A percentile compares a stretch with the other conserved stretches of the same genome.
Evolutionary conservation across 768 basidiomycete genomes (phyloP).

Genomic region (Leccinum imitatum): DNA sequence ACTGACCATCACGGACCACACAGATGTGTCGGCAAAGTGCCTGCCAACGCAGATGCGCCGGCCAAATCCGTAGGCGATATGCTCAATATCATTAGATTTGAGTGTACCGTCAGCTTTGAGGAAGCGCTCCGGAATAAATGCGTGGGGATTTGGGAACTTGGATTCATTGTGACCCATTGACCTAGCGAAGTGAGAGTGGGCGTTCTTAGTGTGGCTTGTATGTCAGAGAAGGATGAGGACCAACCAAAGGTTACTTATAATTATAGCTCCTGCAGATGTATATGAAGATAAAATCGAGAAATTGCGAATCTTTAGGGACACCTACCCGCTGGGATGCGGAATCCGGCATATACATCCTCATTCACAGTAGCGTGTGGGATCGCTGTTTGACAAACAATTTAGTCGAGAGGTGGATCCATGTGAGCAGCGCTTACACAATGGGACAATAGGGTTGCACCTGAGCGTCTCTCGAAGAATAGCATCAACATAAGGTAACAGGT

Average conservation of each 20-base stretch:
- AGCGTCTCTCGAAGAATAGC: constrained; percentile 21
- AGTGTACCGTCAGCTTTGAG: constrained; percentile 28
- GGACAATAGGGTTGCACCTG: constrained; percentile 15
- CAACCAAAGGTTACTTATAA: constrained; percentile 23
- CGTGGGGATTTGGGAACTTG: constrained; percentile 39
- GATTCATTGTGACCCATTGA: constrained; percentile 25
- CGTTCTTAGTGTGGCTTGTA: neutral
- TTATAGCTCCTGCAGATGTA: constrained; percentile 11
- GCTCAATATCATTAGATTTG: constrained; percentile 8
- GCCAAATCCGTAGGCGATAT: constrained; percentile 28
- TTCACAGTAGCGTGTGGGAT: constrained; percentile 34
- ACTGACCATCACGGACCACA: constrained; percentile 24
- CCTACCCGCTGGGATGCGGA: constrained; percentile 47
- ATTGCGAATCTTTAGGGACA: neutral
- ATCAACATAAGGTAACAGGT: constrained; percentile 21
- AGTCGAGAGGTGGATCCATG: neutral
- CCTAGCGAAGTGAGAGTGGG: constrained; percentile 7
- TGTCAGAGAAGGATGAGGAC: neutral
- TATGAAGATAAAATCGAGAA: neutral
- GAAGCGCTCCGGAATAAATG: constrained; percentile 43
- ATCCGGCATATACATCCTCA: constrained; percentile 47
- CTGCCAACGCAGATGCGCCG: constrained; percentile 32
- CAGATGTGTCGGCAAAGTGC: constrained; percentile 24
- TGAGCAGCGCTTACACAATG: constrained; percentile 12
- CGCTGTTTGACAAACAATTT: constrained; percentile 10